Evolutionary conservation across 108 stramenopile species (phyloP), one percentile per base, ranked within the genome.

Genomic region (Skeletonema grethae): DNA sequence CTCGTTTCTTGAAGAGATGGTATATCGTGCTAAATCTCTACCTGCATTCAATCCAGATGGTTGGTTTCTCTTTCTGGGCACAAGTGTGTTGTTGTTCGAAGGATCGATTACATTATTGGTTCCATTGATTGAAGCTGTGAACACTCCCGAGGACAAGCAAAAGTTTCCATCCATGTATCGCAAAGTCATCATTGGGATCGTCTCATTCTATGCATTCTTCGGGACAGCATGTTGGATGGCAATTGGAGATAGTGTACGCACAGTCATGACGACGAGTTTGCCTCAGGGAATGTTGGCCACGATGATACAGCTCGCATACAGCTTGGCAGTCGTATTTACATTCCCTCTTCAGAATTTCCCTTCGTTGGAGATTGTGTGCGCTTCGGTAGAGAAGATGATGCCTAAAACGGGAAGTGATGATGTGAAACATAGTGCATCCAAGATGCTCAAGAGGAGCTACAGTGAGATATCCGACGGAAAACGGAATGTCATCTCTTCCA

Each of bases 341-440:
- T 92, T 92, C 75, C 91, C 91, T 36, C 64, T 92, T 8, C 91
- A 92, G 70, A 77, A 79, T 69, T 92, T 88, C 63, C 91, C 91
- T 25, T 86, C 91, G 31, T 43, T 92, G 73, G 84, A 89, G 75
- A 83, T 92, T 50, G 67, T 82, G 5, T 75, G 72, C 41, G 67
- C 75, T 3, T 64, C 78, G 6, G 76, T 83, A 57, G 55, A 77
- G 24, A 64, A 24, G 63, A 36, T 12, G 36, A 58, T 34, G 72
- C 45, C 61, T 58, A 24, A 45, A 25, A 61, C 25, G 25, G 0
- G 48, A 7, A n/a, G 15, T 9, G 28, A 15, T 3, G 6, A 16
- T 63, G 18, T 18, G 12, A 46, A 18, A 30, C 22, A 16, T 30
- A 38, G 38, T 50, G 29, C 29, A 24, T 18, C 16, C 25, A 35